Evolutionary conservation across 768 basidiomycete species (phyloP).

Genomic region (Pleurotus tuoliensis): DNA sequence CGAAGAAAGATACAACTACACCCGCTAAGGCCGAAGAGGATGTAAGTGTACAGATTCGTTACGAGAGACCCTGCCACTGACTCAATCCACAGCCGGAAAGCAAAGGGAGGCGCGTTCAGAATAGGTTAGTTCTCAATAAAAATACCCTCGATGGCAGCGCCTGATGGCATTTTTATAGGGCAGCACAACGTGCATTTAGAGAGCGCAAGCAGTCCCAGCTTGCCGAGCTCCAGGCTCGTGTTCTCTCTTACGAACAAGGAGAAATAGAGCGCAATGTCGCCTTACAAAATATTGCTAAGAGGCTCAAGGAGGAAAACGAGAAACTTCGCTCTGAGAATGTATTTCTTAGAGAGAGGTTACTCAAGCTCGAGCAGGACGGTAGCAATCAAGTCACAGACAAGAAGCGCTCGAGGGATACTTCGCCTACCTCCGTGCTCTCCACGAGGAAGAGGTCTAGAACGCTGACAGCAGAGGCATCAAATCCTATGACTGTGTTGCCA

Average conservation of each 20-base stretch:
- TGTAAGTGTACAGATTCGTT: constrained; percentile 31
- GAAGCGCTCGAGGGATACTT: constrained; percentile 59
- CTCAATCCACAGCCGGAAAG: constrained; percentile 35
- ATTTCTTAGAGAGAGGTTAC: constrained; percentile 48
- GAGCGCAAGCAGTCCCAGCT: constrained; percentile 88
- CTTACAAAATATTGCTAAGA: constrained; percentile 77
- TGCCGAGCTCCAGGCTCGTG: constrained; percentile 80
- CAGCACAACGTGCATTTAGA: constrained; percentile 85
- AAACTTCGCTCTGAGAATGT: constrained; percentile 64
- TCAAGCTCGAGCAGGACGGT: constrained; percentile 35
- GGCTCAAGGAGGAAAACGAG: constrained; percentile 85
- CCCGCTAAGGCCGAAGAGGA: constrained; percentile 40
- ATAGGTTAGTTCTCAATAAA: constrained; percentile 43
- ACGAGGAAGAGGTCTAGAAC: constrained; percentile 31
- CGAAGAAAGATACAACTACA: constrained; percentile 60
- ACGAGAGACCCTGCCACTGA: not conserved
- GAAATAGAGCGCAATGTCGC: constrained; percentile 86
- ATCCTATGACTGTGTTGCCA: constrained; percentile 22
- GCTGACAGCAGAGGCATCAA: constrained; percentile 23
- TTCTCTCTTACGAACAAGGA: constrained; percentile 86
- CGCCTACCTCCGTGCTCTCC: constrained; percentile 27
- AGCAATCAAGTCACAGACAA: constrained; percentile 35
- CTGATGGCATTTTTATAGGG: constrained; percentile 39
- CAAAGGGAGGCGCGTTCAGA: constrained; percentile 72
- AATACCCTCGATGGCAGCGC: constrained; percentile 3